Conservation (phyloP, 73 alveolate genomes). For the Loxodes magnus region DNA sequence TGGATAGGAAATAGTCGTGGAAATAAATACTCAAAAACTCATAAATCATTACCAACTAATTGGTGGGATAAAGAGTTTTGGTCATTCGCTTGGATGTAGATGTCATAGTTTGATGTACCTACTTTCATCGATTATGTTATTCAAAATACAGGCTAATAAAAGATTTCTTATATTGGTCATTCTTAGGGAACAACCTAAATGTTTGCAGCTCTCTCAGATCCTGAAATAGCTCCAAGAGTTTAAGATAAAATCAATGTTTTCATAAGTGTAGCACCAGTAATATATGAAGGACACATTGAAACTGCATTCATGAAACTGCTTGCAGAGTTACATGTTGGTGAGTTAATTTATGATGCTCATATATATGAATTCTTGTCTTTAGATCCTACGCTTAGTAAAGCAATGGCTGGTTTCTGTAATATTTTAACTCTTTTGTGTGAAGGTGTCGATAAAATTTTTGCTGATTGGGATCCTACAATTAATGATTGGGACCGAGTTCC, state of each 20-base stretch:
- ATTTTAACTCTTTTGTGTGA: slow-evolving; percentile 22
- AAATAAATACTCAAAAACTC: slow-evolving; percentile 49
- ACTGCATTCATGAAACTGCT: slow-evolving; percentile 31
- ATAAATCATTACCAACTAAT: slow-evolving; percentile 31
- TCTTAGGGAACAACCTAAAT: slow-evolving; percentile 88
- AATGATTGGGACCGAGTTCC: slow-evolving; percentile 40
- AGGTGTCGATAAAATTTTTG: slow-evolving; percentile 21
- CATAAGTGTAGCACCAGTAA: slow-evolving; percentile 65
- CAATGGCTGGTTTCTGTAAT: slow-evolving; percentile 29
- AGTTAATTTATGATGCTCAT: not conserved
- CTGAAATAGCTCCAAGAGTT: slow-evolving; percentile 35
- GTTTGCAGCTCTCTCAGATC: slow-evolving; percentile 62
- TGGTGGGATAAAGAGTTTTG: slow-evolving; percentile 56
- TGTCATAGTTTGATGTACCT: slow-evolving; percentile 81
- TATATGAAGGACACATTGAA: slow-evolving; percentile 27
- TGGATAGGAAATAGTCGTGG: slow-evolving; percentile 90
- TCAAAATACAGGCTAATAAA: slow-evolving; percentile 44
- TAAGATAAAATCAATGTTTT: slow-evolving; percentile 43
- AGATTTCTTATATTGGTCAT: slow-evolving; percentile 84
- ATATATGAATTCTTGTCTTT: slow-evolving; percentile 35
- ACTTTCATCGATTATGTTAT: slow-evolving; percentile 60
- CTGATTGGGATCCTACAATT: slow-evolving; percentile 24
- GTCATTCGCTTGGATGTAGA: slow-evolving; percentile 80
- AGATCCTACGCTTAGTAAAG: too few relatives aligned
- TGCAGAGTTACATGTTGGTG: slow-evolving; percentile 7